Evolutionary conservation across 1,284 basidiomycete species (phyloP), one percentile per base, ranked within the genome.

Genomic region (Blastosporella zonata): DNA sequence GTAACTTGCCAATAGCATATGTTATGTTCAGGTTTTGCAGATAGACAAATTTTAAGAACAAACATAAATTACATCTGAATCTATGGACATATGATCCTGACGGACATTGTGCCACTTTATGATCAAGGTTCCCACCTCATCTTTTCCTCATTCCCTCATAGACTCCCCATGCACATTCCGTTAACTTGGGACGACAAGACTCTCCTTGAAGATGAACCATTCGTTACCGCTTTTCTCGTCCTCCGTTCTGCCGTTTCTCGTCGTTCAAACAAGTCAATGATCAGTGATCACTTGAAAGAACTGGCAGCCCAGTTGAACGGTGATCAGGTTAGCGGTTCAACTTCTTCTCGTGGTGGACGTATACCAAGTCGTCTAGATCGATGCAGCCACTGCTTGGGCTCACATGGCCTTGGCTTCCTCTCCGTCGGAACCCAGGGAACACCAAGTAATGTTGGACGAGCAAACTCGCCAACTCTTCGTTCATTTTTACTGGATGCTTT

Each of bases 1-100:
- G 69, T 87, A 77, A 68, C 21, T 52, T 36, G 34, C 29, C 34
- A 35, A 35, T 51, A 42, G 37, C 17, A n/a, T 31, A 12, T 28
- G 37, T 27, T 52, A 29, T 49, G 39, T 45, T 33, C 42, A 33
- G 13, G 7, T 22, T 35, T 43, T 12, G 34, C 23, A 43, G 12
- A 44, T 12, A 38, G 18, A 39, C 15, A 40, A 12, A 21, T 8
- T n/a, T 28, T 21, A 8, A 22, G 47, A 45, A n/a, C n/a, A n/a
- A n/a, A n/a, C n/a, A n/a, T n/a, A n/a, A n/a, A n/a, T n/a, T n/a
- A n/a, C n/a, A n/a, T n/a, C n/a, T n/a, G n/a, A n/a, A n/a, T n/a
- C n/a, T n/a, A n/a, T n/a, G n/a, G n/a, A n/a, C n/a, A n/a, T n/a
- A n/a, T n/a, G n/a, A n/a, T n/a, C n/a, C n/a, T n/a, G n/a, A n/a